phyloP scores from a whole-genome alignment of 257 asterid genomes.

The Ballota nigra region DNA sequence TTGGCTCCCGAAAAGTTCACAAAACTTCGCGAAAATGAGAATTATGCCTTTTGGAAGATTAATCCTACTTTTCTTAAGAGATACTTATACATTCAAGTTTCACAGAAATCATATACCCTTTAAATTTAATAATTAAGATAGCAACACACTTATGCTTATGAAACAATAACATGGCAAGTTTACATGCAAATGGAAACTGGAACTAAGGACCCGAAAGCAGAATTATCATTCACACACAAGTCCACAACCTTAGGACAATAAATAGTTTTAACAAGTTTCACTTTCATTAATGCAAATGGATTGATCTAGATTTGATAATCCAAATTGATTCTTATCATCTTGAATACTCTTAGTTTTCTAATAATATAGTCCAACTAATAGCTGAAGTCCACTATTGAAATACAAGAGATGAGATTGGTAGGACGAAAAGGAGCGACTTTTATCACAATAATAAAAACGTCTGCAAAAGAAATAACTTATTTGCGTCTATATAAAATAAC shows the following conservation, averaged over 20 bases:
- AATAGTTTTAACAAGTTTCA: neutral
- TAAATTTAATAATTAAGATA: neutral
- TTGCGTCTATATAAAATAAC: neutral
- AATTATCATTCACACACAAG: neutral
- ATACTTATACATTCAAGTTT: neutral
- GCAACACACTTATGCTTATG: neutral
- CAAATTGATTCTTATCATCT: neutral
- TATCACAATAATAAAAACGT: neutral
- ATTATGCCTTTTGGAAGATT: neutral
- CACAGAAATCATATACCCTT: neutral
- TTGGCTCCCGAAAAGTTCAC: neutral
- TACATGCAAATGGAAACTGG: neutral
- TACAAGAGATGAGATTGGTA: neutral
- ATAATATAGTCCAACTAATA: neutral
- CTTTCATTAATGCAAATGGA: neutral
- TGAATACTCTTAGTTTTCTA: neutral
- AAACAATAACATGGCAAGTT: neutral
- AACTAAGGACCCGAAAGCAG: neutral
- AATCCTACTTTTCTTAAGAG: neutral
- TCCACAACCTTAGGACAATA: neutral
- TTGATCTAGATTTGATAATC: neutral
- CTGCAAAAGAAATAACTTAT: neutral
- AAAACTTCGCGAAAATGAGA: neutral
- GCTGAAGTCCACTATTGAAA: neutral
- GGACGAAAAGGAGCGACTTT: neutral